phyloP scores from a whole-genome alignment of 169 alveolate species.

The Plasmodium falciparum region DNA sequence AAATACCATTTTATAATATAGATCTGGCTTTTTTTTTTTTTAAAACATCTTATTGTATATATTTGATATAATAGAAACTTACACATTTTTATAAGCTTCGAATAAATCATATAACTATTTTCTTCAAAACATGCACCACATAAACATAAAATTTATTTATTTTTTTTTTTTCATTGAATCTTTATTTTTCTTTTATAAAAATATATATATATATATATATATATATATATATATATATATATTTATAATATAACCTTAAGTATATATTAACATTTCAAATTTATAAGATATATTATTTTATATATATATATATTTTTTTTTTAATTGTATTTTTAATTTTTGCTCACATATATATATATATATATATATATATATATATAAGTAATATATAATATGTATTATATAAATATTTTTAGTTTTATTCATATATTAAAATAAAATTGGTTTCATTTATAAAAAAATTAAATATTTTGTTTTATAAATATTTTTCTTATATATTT shows the following conservation, averaged over 20 bases:
- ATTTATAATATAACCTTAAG: neutral
- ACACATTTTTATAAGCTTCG: neutral
- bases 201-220: no score
- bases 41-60: neutral
- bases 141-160: constrained; percentile 4
- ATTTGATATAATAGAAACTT: neutral
- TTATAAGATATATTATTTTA: no score
- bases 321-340: no score
- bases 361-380: no score
- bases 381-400: no score
- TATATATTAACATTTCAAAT: neutral
- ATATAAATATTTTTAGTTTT: no score
- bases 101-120: neutral
- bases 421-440: no score
- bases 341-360: no score
- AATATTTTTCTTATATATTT: neutral
- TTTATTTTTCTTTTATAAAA: neutral
- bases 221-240: no score
- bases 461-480: no score
- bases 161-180: neutral
- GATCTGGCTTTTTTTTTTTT: neutral
- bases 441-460: no score
- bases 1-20: neutral
- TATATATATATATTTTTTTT: no score
- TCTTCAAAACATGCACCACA: constrained; percentile 23